Base-by-base conservation (phyloP, 1,139 yeast species). In the Yamadazyma siamensis region DNA sequence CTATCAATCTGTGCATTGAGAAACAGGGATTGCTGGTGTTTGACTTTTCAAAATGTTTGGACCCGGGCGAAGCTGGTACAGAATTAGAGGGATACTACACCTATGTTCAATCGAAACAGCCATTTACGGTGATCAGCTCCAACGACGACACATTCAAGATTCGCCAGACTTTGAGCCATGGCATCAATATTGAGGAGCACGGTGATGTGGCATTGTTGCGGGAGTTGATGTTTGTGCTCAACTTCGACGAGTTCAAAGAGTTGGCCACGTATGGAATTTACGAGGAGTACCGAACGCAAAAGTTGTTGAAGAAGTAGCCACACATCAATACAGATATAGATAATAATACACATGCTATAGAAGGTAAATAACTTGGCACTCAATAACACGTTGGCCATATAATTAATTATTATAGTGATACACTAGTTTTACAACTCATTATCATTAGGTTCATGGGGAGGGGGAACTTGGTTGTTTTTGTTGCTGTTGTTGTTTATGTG, bases 241-340 rank as follows among this genome's bases (percentile, higher is more conserved):
- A 80, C 52, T 57, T 80, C 43, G 78, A 77, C 47, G 88, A 80
- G 37, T 70, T 81, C 41, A 80, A 78, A 54, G 86, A 79, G 40
- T 56, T 66, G 25, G 80, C 88, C 3, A 79, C 75, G 43, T 69
- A 71, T 35, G 58, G 62, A 35, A 63, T 79, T 33, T 81, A 80
- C 54, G 88, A 81, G 50, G 60, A 61, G 35, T 80, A 75, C 54
- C 70, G 88, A 59, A 46, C 52, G 35, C 50, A 51, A 36, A 46
- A 36, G 27, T 43, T 52, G 28, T 21, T 31, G 91, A 94, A 15
- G 89, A 83, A 54, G 66, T 61, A 35, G 26, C 15, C 15, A n/a
- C n/a, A n/a, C n/a, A n/a, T n/a, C n/a, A n/a, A n/a, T n/a, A n/a
- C n/a, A n/a, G n/a, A n/a, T n/a, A n/a, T n/a, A n/a, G n/a, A n/a